Evolutionary conservation across 108 stramenopile species (phyloP), one percentile per base, ranked within the genome.

Genomic region (Parietichytrium sp.): DNA sequence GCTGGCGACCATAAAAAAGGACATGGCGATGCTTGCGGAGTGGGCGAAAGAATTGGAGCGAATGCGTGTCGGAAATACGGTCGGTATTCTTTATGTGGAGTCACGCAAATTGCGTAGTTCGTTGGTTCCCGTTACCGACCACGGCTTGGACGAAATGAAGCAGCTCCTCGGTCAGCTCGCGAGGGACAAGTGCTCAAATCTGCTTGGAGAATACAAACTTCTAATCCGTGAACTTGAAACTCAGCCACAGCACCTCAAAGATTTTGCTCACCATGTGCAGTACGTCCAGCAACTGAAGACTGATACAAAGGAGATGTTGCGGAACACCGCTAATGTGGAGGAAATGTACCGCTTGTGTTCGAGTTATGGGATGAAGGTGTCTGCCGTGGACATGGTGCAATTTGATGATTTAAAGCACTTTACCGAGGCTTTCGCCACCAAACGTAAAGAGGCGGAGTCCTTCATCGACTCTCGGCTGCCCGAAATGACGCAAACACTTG

Each of bases 11-110:
- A 50, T 80, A 31, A 52, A 80, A 52, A 53, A 4, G 4, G 51
- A 30, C 4, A 53, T 53, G 51, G 16, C 52, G 16, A 25, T 25
- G 33, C 61, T 80, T 18, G 6, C 36, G 16, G 54, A n/a, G 50
- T 91, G 89, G 89, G 78, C 81, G 20, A 85, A 88, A 48, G 87
- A 91, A 51, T 85, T 91, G 13, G 88, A 89, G 49, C 88, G 87
- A 85, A 87, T 91, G 85, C 83, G 87, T 3, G 80, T 81, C 3
- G 78, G 85, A 29, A 83, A 88, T 8, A 80, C 81, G 8, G 81
- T 80, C 51, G 90, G 90, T 4, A 88, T 86, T 12, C 83, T 90
- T 42, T 87, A 89, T 83, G 87, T 87, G 33, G 86, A 87, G 78
- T 83, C 85, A 48, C 82, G 87, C 27, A 86, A 91, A 49, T 87